Evolutionary conservation across 371 early-diverging fungal species (phyloP).

Genomic region (Mortierella sp.): DNA sequence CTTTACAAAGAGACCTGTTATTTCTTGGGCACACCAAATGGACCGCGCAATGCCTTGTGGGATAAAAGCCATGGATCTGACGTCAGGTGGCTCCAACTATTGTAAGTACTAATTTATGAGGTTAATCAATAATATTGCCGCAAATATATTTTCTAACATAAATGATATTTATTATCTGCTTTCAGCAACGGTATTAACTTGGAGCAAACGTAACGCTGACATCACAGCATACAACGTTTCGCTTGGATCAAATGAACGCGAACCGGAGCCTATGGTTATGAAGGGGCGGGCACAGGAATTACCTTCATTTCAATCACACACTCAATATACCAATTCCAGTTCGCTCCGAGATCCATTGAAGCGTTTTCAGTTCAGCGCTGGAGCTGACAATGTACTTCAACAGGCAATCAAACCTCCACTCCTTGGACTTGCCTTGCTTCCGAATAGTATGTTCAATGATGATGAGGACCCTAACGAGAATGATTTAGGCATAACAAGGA

Average conservation of each 20-base stretch:
- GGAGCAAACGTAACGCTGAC: constrained; percentile 41
- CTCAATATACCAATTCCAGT: constrained; percentile 43
- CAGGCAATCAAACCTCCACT: constrained; percentile 40
- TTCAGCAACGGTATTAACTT: constrained; percentile 38
- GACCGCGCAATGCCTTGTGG: constrained; percentile 42
- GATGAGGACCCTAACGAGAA: constrained; percentile 4
- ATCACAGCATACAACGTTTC: constrained; percentile 38
- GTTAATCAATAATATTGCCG: not conserved
- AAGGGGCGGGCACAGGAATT: constrained; percentile 34
- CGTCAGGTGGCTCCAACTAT: not conserved
- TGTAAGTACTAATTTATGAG: constrained; percentile 10
- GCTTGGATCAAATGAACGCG: constrained; percentile 12
- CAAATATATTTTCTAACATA: not conserved
- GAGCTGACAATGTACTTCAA: constrained; percentile 4
- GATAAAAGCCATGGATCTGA: constrained; percentile 34
- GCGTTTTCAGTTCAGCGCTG: not conserved
- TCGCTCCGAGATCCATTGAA: constrained; percentile 28
- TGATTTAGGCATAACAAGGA: not conserved
- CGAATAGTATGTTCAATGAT: constrained; percentile 7
- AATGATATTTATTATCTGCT: not conserved
- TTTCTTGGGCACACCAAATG: constrained; percentile 45
- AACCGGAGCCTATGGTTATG: constrained; percentile 14
- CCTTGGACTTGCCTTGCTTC: constrained; percentile 24
- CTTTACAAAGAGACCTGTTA: constrained; percentile 35
- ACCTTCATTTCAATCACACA: constrained; percentile 40